Evolutionary conservation across 306 rosid genomes (phyloP).

Genomic region (Cucurbita ficifolia): DNA sequence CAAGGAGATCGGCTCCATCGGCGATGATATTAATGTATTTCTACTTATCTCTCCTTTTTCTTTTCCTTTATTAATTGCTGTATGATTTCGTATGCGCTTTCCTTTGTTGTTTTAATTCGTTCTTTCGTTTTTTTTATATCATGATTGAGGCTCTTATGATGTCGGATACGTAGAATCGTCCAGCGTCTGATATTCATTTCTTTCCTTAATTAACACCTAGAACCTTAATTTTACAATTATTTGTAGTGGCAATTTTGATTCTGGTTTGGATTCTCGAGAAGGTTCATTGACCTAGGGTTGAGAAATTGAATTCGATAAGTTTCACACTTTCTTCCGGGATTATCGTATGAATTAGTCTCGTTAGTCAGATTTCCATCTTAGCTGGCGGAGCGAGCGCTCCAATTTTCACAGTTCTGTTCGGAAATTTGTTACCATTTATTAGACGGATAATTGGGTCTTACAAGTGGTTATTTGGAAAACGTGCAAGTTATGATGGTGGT

Average conservation of each 20-base stretch:
- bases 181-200: not conserved
- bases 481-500: not conserved
- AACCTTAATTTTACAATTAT: not conserved
- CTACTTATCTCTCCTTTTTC: not conserved
- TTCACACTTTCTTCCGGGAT: not conserved
- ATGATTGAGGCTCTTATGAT: not conserved
- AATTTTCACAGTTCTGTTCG: not conserved
- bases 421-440: not conserved
- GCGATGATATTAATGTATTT: slow-evolving; percentile 7
- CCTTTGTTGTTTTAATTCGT: not conserved
- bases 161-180: not conserved
- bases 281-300: not conserved
- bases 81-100: not conserved
- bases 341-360: not conserved
- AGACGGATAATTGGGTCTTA: not conserved
- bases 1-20: slow-evolving; percentile 10
- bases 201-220: not conserved
- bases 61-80: not conserved
- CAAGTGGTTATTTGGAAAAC: not conserved
- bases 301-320: not conserved
- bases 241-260: not conserved
- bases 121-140: not conserved
- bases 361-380: not conserved
- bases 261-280: not conserved
- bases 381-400: not conserved